Conservation (phyloP, 768 basidiomycete species). For the Termitomyces sp. region DNA sequence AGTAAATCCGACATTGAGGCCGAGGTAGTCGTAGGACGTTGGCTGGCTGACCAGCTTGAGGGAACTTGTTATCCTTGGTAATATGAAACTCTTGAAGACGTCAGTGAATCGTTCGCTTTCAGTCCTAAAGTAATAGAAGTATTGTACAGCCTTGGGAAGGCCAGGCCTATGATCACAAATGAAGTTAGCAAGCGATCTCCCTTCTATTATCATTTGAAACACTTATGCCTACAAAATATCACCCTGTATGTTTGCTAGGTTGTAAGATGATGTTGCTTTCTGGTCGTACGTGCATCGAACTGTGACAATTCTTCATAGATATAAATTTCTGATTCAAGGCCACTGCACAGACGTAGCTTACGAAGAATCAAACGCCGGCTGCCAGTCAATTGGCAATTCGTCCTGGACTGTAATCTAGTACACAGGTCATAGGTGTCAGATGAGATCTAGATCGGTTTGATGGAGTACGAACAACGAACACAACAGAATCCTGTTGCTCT, state of each 20-base stretch:
- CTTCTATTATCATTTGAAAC: background rate
- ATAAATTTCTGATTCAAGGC: background rate
- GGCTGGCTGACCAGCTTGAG: background rate
- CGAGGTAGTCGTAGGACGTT: background rate
- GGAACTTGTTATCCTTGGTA: background rate
- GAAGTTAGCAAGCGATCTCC: background rate
- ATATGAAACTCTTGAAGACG: background rate
- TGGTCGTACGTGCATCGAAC: too few species aligned
- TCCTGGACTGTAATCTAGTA: background rate
- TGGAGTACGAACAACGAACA: too few species aligned
- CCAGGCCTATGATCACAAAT: conserved; percentile 3
- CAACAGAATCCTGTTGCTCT: background rate
- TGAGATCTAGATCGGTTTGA: background rate
- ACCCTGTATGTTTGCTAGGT: conserved; percentile 11
- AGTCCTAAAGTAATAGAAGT: background rate
- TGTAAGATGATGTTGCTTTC: too few species aligned
- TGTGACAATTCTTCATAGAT: too few species aligned
- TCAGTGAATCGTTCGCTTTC: background rate
- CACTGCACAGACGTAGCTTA: background rate
- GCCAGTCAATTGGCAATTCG: background rate
- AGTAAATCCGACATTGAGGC: background rate
- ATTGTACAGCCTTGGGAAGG: conserved; percentile 6
- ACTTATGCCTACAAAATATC: conserved; percentile 11
- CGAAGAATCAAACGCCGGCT: background rate
- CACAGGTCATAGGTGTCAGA: background rate